Percentiles rank a stretch among this genome's conserved stretches.
These are phyloP conservation scores for Casuarina equisetifolia DNA, from an alignment of 306 rosid genomes.

Conservation along the genomic window DNA sequence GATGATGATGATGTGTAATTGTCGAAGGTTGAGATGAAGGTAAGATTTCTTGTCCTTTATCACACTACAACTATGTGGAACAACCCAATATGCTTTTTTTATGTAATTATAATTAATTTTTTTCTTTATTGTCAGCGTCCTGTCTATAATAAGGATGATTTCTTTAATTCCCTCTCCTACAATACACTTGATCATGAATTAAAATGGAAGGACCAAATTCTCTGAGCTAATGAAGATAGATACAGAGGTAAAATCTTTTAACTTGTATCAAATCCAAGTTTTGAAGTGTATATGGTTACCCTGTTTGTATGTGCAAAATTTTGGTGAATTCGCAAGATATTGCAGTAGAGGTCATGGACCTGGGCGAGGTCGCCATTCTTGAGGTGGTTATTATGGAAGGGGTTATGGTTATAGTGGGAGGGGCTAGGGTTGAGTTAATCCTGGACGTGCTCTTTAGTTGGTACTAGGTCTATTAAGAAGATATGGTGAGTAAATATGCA, in stretches of 20 bases:
- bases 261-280: constrained; percentile 5
- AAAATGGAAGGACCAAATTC: constrained; percentile 71
- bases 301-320: constrained; percentile 63
- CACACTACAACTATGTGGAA: neutral
- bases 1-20: constrained; percentile 55
- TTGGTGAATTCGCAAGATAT: constrained; percentile 73
- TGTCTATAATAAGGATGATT: constrained; percentile 84
- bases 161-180: constrained; percentile 77
- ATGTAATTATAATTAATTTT: constrained; percentile 24
- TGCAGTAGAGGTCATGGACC: constrained; percentile 79
- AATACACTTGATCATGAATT: constrained; percentile 39
- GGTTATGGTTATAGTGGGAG: constrained; percentile 65
- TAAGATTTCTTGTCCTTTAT: constrained; percentile 27
- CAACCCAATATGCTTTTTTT: no score
- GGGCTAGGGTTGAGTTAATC: constrained; percentile 68
- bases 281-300: constrained; percentile 20
- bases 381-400: constrained; percentile 83
- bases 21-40: constrained; percentile 53
- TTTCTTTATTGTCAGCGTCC: constrained; percentile 49
- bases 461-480: constrained; percentile 16
- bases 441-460: constrained; percentile 39
- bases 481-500: constrained; percentile 26
- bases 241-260: constrained; percentile 58
- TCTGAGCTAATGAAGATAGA: constrained; percentile 84
- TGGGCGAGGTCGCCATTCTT: constrained; percentile 67